phyloP scores from a whole-genome alignment of 192 early-diverging fungal species.

The Jimgerdemannia flammicorona region DNA sequence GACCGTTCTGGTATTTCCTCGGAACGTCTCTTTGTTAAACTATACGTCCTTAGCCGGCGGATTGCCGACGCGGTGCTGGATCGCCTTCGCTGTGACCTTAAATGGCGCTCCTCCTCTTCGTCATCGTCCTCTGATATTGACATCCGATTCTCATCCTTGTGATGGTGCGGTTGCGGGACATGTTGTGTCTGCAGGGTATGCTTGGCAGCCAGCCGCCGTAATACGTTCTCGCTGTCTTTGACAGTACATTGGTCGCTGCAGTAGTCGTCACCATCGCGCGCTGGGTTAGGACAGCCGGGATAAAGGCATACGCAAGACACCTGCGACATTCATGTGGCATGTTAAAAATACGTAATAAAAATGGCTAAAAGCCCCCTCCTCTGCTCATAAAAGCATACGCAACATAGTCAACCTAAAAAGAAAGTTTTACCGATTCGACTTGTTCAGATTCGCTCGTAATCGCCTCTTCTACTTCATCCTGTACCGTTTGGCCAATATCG shows the following conservation, averaged over 20 bases:
- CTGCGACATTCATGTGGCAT: background rate
- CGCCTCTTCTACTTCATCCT: background rate
- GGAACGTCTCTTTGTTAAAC: background rate
- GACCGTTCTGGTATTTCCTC: background rate
- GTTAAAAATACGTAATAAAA: background rate
- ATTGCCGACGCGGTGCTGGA: background rate
- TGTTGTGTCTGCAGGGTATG: background rate
- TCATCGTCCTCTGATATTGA: slow-evolving; percentile 6
- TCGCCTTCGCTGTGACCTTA: background rate
- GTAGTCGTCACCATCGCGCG: slow-evolving; percentile 24
- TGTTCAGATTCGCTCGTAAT: background rate
- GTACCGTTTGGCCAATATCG: background rate
- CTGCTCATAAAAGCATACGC: background rate
- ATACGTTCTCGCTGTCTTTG: slow-evolving; percentile 37
- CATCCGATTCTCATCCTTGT: background rate
- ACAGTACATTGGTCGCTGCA: slow-evolving; percentile 42
- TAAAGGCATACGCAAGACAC: background rate
- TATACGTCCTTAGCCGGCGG: background rate
- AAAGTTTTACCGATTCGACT: background rate
- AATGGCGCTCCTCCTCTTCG: background rate
- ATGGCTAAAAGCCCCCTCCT: background rate
- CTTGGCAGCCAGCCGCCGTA: slow-evolving; percentile 25
- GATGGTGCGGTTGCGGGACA: background rate
- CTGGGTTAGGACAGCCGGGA: background rate
- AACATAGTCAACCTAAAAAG: background rate